Percentiles rank a stretch among this genome's conserved stretches.
These are phyloP conservation scores for Pseudogymnoascus sp. DNA, from an alignment of 2,329 filamentous ascomycete genomes.

Conservation along the genomic window DNA sequence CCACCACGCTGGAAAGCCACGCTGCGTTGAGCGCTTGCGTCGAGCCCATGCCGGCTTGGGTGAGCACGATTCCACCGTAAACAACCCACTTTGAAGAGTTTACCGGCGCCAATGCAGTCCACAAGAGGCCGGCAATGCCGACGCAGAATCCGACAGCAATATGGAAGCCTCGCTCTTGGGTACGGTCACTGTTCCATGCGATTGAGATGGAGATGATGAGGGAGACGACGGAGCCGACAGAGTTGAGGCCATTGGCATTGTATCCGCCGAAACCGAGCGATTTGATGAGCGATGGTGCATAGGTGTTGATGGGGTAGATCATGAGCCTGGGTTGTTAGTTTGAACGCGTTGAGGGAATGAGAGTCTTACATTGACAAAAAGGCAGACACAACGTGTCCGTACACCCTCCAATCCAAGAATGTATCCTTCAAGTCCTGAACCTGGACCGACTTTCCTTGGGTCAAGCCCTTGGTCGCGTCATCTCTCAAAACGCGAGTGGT, in stretches of 20 bases:
- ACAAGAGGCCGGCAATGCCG: slow-evolving; percentile 9
- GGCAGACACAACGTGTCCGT: slow-evolving; percentile 3
- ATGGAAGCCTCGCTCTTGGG: slow-evolving; percentile 10
- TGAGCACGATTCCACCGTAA: slow-evolving; percentile 11
- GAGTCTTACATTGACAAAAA: slow-evolving; percentile 9
- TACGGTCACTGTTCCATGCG: slow-evolving; percentile 11
- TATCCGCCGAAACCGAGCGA: not conserved
- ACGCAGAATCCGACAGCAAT: slow-evolving; percentile 2
- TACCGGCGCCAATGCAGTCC: slow-evolving; percentile 3
- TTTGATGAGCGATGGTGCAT: not conserved
- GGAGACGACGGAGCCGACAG: not conserved
- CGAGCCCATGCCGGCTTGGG: slow-evolving; percentile 11
- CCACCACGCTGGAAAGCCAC: slow-evolving; percentile 9
- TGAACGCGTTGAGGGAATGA: too few relatives aligned
- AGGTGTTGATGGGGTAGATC: slow-evolving; percentile 14
- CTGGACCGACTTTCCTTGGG: not conserved
- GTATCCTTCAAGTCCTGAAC: slow-evolving; percentile 2
- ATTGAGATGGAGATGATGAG: slow-evolving; percentile 13
- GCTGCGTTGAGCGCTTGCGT: slow-evolving; percentile 12
- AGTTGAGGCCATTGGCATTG: slow-evolving; percentile 6
- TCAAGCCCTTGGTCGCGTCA: not conserved
- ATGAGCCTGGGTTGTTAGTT: not conserved
- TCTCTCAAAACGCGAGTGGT: not conserved
- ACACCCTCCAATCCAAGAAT: slow-evolving; percentile 1
- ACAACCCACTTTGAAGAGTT: slow-evolving; percentile 9